phyloP scores from a whole-genome alignment of 1,139 yeast genomes.

The Candida sp. region DNA sequence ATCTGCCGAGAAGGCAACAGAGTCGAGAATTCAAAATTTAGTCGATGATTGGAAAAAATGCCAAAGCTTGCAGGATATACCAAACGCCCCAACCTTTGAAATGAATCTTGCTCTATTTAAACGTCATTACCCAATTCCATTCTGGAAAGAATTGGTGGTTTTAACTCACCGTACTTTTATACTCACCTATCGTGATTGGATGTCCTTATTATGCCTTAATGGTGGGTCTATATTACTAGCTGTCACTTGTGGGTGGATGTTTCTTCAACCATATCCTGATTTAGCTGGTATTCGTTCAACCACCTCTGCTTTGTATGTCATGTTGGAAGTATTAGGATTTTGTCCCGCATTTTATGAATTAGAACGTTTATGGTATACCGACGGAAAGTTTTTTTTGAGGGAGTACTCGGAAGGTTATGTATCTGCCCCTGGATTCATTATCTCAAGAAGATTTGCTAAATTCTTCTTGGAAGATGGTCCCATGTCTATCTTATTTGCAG shows the following conservation, averaged over 20 bases:
- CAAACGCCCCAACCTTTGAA: conserved; percentile 9
- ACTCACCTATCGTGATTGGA: conserved; percentile 53
- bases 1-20: conserved; percentile 37
- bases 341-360: conserved; percentile 63
- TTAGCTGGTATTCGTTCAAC: conserved; percentile 61
- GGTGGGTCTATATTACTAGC: conserved; percentile 58
- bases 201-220: conserved; percentile 48
- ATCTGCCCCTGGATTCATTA: conserved; percentile 57
- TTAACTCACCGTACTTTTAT: conserved; percentile 50
- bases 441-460: conserved; percentile 62
- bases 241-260: conserved; percentile 65
- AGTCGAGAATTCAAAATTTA: conserved; percentile 37
- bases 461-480: conserved; percentile 62
- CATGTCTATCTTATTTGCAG: conserved; percentile 52
- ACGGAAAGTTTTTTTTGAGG: conserved; percentile 61
- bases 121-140: conserved; percentile 20
- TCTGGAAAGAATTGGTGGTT: conserved; percentile 44
- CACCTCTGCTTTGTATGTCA: conserved; percentile 57
- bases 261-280: conserved; percentile 53
- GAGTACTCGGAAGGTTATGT: conserved; percentile 66
- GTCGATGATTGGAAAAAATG: conserved; percentile 43
- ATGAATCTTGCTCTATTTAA: conserved; percentile 15
- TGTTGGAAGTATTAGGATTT: conserved; percentile 61
- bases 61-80: conserved; percentile 5
- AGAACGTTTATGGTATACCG: conserved; percentile 61